These are phyloP conservation scores for Fallopia convolvulus DNA, from an alignment of 148 eudicot species.

Conservation along the genomic window DNA sequence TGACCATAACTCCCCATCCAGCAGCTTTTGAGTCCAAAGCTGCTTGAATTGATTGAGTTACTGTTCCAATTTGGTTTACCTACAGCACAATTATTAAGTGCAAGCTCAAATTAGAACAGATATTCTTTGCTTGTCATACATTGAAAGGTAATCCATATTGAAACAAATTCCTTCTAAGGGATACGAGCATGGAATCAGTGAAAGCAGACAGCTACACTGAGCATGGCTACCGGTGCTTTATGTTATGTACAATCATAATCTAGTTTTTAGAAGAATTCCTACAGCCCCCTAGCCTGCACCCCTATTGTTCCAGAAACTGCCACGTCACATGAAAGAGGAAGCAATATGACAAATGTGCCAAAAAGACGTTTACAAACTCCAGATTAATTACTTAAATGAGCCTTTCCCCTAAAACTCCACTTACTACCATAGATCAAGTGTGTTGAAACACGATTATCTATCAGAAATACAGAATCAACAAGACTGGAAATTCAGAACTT, in stretches of 20 bases:
- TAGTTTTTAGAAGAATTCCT: no score
- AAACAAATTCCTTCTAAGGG: background rate
- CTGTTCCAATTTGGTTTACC: constrained; percentile 97
- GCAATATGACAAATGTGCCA: background rate
- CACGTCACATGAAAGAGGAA: background rate
- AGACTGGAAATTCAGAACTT: background rate
- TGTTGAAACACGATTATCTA: background rate
- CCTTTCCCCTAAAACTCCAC: background rate
- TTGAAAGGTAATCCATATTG: background rate
- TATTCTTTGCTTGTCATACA: background rate
- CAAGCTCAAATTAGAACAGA: background rate
- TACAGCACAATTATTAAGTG: constrained; percentile 21
- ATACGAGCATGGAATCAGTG: background rate
- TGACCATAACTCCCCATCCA: constrained; percentile 99
- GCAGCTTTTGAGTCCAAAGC: constrained; percentile 98
- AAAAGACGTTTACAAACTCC: background rate
- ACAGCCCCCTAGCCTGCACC: background rate
- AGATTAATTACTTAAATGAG: background rate
- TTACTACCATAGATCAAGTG: background rate
- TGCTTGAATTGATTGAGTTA: constrained; percentile 96
- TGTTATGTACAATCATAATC: no score
- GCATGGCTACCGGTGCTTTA: background rate
- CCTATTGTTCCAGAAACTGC: background rate
- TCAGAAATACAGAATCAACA: background rate
- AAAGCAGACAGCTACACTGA: background rate